These are phyloP conservation scores for Populus nigra DNA, from an alignment of 345 rosid species.

Conservation along the genomic window DNA sequence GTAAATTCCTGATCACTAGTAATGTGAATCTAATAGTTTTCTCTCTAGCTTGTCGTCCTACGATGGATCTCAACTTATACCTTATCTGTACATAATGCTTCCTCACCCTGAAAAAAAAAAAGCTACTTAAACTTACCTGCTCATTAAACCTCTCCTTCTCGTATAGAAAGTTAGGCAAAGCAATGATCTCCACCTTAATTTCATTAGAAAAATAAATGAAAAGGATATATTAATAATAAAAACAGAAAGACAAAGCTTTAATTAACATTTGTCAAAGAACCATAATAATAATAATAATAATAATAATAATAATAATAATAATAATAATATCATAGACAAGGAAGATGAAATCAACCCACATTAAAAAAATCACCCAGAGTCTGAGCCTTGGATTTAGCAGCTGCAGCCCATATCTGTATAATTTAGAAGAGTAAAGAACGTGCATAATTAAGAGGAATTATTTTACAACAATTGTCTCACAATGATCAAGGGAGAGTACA, in stretches of 20 bases:
- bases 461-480: too few relatives aligned
- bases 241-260: too few relatives aligned
- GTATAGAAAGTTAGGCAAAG: conserved; percentile 34
- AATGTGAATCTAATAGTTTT: too few relatives aligned
- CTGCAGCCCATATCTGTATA: conserved; percentile 34
- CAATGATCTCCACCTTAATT: conserved; percentile 20
- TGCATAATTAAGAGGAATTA: neutral
- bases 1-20: too few relatives aligned
- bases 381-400: conserved; percentile 26
- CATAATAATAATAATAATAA: too few relatives aligned
- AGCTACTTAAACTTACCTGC: conserved; percentile 24
- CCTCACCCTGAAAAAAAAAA: too few relatives aligned
- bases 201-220: too few relatives aligned
- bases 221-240: too few relatives aligned
- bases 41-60: neutral
- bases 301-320: too few relatives aligned
- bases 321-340: neutral
- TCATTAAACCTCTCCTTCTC: conserved; percentile 34
- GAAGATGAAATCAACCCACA: neutral
- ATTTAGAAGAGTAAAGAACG: neutral
- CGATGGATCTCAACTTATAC: conserved; percentile 5
- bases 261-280: too few relatives aligned
- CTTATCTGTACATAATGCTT: conserved; percentile 8
- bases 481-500: too few relatives aligned
- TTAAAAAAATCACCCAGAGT: conserved; percentile 36